Conservation (phyloP, 2,329 filamentous ascomycete genomes). For the Fusarium zealandicum region DNA sequence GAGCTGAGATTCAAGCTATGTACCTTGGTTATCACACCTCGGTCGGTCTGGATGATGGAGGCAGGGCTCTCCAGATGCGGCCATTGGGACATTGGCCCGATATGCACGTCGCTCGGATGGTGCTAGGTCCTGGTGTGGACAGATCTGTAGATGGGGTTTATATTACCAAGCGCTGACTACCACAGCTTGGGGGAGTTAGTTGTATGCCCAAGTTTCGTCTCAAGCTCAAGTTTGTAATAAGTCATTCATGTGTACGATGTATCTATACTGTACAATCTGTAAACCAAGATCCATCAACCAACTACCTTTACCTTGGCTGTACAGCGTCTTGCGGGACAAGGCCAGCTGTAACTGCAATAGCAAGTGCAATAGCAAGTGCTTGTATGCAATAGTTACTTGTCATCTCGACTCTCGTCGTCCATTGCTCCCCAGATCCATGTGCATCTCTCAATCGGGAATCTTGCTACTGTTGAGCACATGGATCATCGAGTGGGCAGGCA, state of each 20-base stretch:
- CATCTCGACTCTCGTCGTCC: neutral
- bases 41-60: conserved; percentile 6
- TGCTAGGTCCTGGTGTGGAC: neutral
- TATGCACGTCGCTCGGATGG: conserved; percentile 31
- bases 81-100: conserved; percentile 13
- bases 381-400: too few relatives aligned
- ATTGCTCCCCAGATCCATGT: conserved; percentile 16
- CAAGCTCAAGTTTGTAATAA: too few relatives aligned
- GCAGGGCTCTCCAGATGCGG: conserved; percentile 26
- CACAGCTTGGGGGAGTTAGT: neutral
- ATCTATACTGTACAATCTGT: too few relatives aligned
- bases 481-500: too few relatives aligned
- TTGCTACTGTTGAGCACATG: conserved; percentile 1
- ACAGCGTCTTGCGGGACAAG: too few relatives aligned
- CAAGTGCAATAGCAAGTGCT: too few relatives aligned
- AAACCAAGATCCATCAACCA: too few relatives aligned
- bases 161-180: conserved; percentile 20
- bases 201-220: too few relatives aligned
- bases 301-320: too few relatives aligned
- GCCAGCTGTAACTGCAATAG: too few relatives aligned
- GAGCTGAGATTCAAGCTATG: conserved; percentile 18
- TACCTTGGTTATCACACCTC: too few relatives aligned
- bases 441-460: conserved; percentile 30
- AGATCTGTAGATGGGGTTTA: conserved; percentile 1
- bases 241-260: too few relatives aligned